Evolutionary conservation across 2,329 filamentous ascomycete species (phyloP), one percentile per base, ranked within the genome.

Genomic region (Xylariaceae sp.): DNA sequence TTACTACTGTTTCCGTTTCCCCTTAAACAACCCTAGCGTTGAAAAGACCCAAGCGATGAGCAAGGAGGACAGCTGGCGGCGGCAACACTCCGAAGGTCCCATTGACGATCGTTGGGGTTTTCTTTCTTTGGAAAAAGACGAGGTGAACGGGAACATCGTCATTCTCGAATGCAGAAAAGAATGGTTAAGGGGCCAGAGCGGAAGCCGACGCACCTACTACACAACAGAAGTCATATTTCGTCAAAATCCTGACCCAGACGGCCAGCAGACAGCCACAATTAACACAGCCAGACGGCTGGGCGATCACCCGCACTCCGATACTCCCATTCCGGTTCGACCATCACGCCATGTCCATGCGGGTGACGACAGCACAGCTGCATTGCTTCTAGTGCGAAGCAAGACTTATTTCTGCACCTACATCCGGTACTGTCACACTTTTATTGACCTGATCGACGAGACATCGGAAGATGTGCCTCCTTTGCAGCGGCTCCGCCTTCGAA

Each of bases 51-150:
- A 80, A 62, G 70, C 71, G 42, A 74, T 75, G 62, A 73, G 75
- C n/a, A 77, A 78, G 57, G 67, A 71, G 49, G 73, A 76, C 17
- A 78, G 87, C 50, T 90, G 86, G 81, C 79, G 88, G 6, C 82
- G 88, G 13, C 79, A 87, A 53, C 85, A 90, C 65, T 76, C 75
- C 34, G 88, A 92, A 70, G 88, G 88, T 0, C 82, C 87, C 0
- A 84, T 91, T 13, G 88, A 92, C 64, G 86, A 91, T 65, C 81
- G 87, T 2, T 92, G 88, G 88, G 87, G 83, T 0, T 82, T 85
- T 59, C 74, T 92, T 2, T 80, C 80, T 3, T 74, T 92, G 1
- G 79, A 83, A 34, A 77, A 76, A 39, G 83, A 89, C 60, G 84
- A 89, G 60, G 66, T 67, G 9, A 85, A 81, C 0, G 83, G 84